Base-by-base conservation (phyloP, 2,329 filamentous ascomycete species). In the Tolypocladium pustulatum region DNA sequence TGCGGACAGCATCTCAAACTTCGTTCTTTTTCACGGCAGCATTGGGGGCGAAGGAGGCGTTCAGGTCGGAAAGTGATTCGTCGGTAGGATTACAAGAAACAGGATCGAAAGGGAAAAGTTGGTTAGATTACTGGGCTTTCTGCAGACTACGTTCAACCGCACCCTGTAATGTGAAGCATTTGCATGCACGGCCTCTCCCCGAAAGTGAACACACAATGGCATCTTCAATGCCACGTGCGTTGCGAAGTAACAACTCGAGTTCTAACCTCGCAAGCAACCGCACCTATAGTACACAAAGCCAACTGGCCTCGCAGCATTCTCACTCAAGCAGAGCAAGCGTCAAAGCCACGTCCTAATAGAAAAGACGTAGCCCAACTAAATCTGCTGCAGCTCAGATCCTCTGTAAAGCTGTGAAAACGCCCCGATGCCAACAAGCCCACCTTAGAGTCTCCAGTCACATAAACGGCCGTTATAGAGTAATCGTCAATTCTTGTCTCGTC, bases 21-120 rank as follows among this genome's bases (percentile, higher is more conserved):
- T 59, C 37, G 55, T 37, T 56, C 54, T 65, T 61, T 56, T 61
- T 51, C 57, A 54, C 55, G 61, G 59, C 59, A 65, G 63, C 63
- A 68, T 69, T 54, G 43, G 61, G 57, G 68, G 69, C 67, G 69
- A 65, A 67, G 60, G 65, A 60, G 72, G 71, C 69, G 72, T 74
- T 70, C 57, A 55, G 59, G 63, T 62, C 58, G 60, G 60, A 61
- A 36, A 51, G 41, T 51, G 15, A 22, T 49, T 53, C 36, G 30
- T 34, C 20, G 20, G 30, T 8, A 15, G 20, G 30, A 36, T 34
- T 36, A 22, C 30, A 15, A 17, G 49, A 10, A 53, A 36, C 32
- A 32, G 30, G 20, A 36, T 34, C 15, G 17, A 32, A 12, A 20
- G n/a, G 30, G 30, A 32, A 25, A 30, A 22, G 30, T 22, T 53